These are phyloP conservation scores for Lactifluus pinguis DNA, from an alignment of 768 basidiomycete species.

Conservation along the genomic window DNA sequence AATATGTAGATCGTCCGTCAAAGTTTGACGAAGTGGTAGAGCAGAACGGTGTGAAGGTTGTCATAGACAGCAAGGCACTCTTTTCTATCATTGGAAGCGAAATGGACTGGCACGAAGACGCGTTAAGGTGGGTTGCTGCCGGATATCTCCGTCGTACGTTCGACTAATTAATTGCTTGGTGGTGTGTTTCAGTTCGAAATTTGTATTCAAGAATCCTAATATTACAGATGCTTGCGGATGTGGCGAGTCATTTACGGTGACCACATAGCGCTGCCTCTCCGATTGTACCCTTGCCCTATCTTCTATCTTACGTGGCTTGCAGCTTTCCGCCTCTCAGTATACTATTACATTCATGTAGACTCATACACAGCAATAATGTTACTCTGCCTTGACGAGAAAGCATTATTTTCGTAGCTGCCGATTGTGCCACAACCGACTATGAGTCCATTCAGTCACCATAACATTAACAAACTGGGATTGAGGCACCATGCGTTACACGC, in stretches of 20 bases:
- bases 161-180: background rate
- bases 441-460: too few species aligned
- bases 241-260: conserved; percentile 82
- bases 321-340: background rate
- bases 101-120: conserved; percentile 98
- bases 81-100: conserved; percentile 98
- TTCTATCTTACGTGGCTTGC: background rate
- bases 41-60: conserved; percentile 87
- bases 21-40: conserved; percentile 95
- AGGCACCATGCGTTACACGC: background rate
- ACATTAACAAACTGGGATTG: background rate
- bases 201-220: conserved; percentile 84
- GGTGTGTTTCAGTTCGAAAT: conserved; percentile 52
- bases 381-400: background rate
- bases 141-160: background rate
- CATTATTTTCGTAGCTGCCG: background rate
- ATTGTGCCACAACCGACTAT: background rate
- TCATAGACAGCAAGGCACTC: conserved; percentile 94
- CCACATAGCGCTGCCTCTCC: conserved; percentile 10
- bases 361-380: background rate
- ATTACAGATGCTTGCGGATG: conserved; percentile 93
- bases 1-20: conserved; percentile 84
- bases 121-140: conserved; percentile 54
- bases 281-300: conserved; percentile 6
- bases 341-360: conserved; percentile 5